These are phyloP conservation scores for Phytophthora brassicae DNA, from an alignment of 352 stramenopile genomes.

Conservation along the genomic window DNA sequence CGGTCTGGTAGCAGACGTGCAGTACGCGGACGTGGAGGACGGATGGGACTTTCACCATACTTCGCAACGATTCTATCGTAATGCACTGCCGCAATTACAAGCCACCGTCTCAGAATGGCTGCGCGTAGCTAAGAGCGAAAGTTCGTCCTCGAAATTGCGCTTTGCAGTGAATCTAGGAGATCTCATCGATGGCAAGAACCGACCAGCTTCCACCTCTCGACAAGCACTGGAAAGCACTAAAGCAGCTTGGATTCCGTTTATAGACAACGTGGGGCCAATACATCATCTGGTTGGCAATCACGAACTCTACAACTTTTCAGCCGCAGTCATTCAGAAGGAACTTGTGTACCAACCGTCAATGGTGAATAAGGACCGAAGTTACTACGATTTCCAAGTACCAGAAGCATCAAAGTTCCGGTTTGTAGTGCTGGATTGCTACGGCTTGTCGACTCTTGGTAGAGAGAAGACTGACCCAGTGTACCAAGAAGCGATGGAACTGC, in stretches of 20 bases:
- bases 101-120: constrained; percentile 57
- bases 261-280: constrained; percentile 48
- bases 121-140: constrained; percentile 22
- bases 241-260: constrained; percentile 46
- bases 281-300: constrained; percentile 86
- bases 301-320: constrained; percentile 83
- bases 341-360: constrained; percentile 37
- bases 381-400: constrained; percentile 66
- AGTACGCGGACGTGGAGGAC: constrained; percentile 82
- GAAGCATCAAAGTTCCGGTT: constrained; percentile 55
- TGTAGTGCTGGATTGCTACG: constrained; percentile 74
- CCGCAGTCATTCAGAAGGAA: constrained; percentile 42
- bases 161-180: constrained; percentile 83
- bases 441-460: constrained; percentile 60
- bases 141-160: constrained; percentile 28
- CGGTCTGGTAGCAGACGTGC: constrained; percentile 74
- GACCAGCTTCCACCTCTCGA: constrained; percentile 39
- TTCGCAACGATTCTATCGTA: constrained; percentile 70
- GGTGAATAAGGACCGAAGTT: constrained; percentile 30
- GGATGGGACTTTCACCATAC: constrained; percentile 77
- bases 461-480: constrained; percentile 45
- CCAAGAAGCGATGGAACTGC: constrained; percentile 38
- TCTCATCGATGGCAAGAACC: constrained; percentile 83
- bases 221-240: constrained; percentile 45
- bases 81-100: constrained; percentile 55